Base-by-base conservation (phyloP, 257 asterid genomes). In the Paulownia fortunei region DNA sequence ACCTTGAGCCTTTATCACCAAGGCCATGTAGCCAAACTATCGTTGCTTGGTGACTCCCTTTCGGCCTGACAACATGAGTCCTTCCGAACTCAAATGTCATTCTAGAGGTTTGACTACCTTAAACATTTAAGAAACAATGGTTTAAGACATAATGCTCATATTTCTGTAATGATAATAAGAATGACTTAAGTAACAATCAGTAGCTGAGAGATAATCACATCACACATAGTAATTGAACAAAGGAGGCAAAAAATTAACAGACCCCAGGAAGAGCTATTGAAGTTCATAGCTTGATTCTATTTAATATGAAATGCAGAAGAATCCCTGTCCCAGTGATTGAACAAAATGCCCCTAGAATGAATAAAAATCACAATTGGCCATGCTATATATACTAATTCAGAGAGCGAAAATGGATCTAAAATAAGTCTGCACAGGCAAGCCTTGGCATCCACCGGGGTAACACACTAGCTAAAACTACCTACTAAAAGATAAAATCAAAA, bases 21-120 rank as follows among this genome's bases (percentile, higher is more conserved):
- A 91, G 86, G 66, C 92, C 98, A 75, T 93, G 98, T 44, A 93
- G 86, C 98, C 98, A 93, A 81, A 93, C 92, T 34, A 91, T 87
- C 4, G 98, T 93, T 42, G 98, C 98, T 80, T 87, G 91, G 75
- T 93, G 98, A 76, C 67, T 87, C 77, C 98, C 97, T 88, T 80
- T 91, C 30, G 98, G 96, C 88, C 89, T 84, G 71, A 93, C 96
- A 16, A 91, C 98, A 84, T 91, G 87, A 84, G 98, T 91, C 81
- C 97, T 86, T 82, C 97, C 97, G 66, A 89, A 91, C 81, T 88
- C 94, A 51, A 80, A 82, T 41, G 91, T 56, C 70, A 76, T 85
- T 76, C 83, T 75, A 59, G 82, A 82, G 61, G 82, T 24, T 68
- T 85, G 85, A 83, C 89, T 74, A 74, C 93, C 97, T 89, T 79